Conservation (phyloP, 202 grass and related monocot genomes). For the Carex arenaria region DNA sequence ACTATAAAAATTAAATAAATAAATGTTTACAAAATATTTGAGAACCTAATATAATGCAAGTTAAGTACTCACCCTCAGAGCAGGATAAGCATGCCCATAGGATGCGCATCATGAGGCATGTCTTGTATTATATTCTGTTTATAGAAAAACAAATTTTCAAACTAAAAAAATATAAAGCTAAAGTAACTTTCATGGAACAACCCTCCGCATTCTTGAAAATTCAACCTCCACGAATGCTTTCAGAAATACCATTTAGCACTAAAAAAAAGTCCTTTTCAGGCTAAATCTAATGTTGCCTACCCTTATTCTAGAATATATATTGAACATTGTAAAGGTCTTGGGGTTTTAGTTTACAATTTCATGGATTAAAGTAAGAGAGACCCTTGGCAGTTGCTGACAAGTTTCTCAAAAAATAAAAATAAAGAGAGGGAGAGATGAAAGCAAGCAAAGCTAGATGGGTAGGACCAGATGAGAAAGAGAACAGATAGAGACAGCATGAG, state of each 20-base stretch:
- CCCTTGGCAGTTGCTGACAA: too few species aligned
- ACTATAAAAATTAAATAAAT: not conserved
- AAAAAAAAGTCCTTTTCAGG: not conserved
- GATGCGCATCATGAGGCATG: constrained; percentile 51
- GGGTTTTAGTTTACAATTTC: not conserved
- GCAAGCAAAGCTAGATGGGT: not conserved
- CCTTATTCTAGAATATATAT: not conserved
- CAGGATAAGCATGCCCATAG: constrained; percentile 50
- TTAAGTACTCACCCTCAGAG: constrained; percentile 30
- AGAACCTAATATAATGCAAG: not conserved
- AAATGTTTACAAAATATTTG: not conserved
- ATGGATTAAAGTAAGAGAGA: not conserved
- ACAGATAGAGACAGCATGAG: not conserved
- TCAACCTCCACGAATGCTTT: not conserved
- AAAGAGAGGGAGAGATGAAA: not conserved
- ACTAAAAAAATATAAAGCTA: too few species aligned
- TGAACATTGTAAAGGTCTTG: not conserved
- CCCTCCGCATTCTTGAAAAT: not conserved
- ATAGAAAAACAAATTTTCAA: not conserved
- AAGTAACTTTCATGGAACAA: not conserved
- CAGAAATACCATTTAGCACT: not conserved
- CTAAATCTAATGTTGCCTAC: not conserved
- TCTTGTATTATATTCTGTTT: constrained; percentile 38
- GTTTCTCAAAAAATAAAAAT: too few species aligned
- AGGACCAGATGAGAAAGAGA: not conserved